Percentiles rank a stretch among this genome's conserved stretches.
phyloP scores from a whole-genome alignment of 192 early-diverging fungal genomes.

The Coemansia sp. region DNA sequence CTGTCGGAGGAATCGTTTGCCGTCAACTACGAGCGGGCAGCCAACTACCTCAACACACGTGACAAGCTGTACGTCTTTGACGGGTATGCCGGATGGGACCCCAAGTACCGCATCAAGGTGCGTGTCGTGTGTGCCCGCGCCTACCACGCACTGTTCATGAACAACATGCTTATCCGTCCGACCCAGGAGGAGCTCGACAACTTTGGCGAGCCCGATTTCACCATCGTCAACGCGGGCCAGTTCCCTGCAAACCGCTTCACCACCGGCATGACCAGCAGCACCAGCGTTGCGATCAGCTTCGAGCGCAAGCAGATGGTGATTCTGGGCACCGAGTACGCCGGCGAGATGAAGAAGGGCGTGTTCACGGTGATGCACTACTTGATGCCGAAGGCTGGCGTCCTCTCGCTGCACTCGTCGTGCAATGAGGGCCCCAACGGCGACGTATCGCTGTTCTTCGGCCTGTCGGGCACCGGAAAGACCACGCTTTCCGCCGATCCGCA shows the following conservation, averaged over 20 bases:
- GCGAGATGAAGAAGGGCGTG: slow-evolving; percentile 99
- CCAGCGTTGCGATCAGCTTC: slow-evolving; percentile 91
- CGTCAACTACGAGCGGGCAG: slow-evolving; percentile 93
- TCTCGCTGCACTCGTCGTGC: slow-evolving; percentile 75
- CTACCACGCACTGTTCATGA: slow-evolving; percentile 97
- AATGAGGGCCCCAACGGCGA: slow-evolving; percentile 89
- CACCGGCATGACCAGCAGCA: slow-evolving; percentile 93
- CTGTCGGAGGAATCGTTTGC: slow-evolving; percentile 80
- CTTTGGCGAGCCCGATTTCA: slow-evolving; percentile 97
- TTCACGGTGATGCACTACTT: slow-evolving; percentile 99
- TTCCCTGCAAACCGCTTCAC: slow-evolving; percentile 95
- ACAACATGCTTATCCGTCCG: slow-evolving; percentile 98
- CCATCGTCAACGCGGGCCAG: slow-evolving; percentile 94
- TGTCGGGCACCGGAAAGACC: slow-evolving; percentile 98
- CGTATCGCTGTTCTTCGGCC: slow-evolving; percentile 97
- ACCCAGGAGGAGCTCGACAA: slow-evolving; percentile 83
- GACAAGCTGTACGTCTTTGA: slow-evolving; percentile 93
- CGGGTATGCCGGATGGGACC: slow-evolving; percentile 97
- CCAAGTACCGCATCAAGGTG: slow-evolving; percentile 97
- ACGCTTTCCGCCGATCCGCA: slow-evolving; percentile 94
- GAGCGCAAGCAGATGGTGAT: slow-evolving; percentile 96
- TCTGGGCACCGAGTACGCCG: slow-evolving; percentile 96
- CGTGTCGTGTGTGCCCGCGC: slow-evolving; percentile 92
- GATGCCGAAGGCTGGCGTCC: slow-evolving; percentile 82
- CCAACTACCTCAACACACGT: slow-evolving; percentile 96